Evolutionary conservation across 805 yeast species (phyloP), one percentile per base, ranked within the genome.

Genomic region (Candida arabinofermentans): DNA sequence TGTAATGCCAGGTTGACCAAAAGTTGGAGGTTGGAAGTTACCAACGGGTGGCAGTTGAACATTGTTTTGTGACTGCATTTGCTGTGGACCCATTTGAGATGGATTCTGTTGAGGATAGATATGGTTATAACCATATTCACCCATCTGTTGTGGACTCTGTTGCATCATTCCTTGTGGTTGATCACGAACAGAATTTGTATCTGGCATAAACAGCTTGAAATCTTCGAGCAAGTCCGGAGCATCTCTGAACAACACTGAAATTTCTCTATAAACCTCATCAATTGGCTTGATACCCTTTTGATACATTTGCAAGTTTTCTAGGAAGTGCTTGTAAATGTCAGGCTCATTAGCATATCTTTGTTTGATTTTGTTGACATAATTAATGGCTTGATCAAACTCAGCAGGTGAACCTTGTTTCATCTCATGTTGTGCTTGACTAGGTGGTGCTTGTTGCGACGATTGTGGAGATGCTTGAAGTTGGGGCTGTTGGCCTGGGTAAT

Each of bases 211-310:
- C 62, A 89, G 90, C 62, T 90, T 89, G 66, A 93, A 93, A 59
- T 95, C 99, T 51, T 89, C 96, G 48, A 93, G 69, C 44, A 93
- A 72, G 57, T 93, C 99, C 0, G 98, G 98, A 10, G 96, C 96
- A 54, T 87, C 86, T 45, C 86, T 83, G 67, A 93, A 93, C 40
- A 93, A 70, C 6, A 80, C 73, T 1, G 96, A 85, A 2, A 93
- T 96, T 60, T 93, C 97, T 41, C 87, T 84, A 57, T 93, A 93
- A 10, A 93, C 99, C 58, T 93, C 98, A 39, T 87, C 83, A 40
- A 93, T 93, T 36, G 96, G 96, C 58, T 88, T 85, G 59, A 89
- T 95, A 58, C 91, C 99, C 49, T 95, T 80, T 68, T 93, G 99
- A 61, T 91, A 93, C 35, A 97, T 91, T 63, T 93, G 99, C 53